Evolutionary conservation across 352 stramenopile genomes (phyloP), one percentile per base, ranked within the genome.

Genomic region (Pythium angustatum): DNA sequence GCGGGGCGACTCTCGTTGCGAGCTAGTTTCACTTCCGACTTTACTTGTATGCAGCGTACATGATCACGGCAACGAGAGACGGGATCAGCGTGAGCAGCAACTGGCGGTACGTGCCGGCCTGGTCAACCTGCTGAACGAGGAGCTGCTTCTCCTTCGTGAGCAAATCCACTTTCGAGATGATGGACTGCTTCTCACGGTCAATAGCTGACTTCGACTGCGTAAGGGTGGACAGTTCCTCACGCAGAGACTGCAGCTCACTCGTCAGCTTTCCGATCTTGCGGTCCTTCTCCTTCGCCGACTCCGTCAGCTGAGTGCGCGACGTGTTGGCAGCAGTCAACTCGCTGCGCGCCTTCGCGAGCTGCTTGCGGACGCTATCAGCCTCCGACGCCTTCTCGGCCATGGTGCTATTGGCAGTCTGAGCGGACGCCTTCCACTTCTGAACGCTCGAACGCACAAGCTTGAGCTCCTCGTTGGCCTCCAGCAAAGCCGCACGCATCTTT

Each of bases 351-450:
- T 81, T 81, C 44, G 73, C 75, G 7, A 90, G 69, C 70, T 90
- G 81, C 73, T 89, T 93, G 52, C 69, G 73, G 4, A 77, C 73
- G 55, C 73, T 88, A 33, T 93, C 84, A 24, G 78, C 78, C 36
- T 93, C 84, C 1, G 77, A 68, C 22, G 75, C 76, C 73, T 91
- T 93, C 57, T 88, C 84, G 17, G 76, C 83, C 61, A 88, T 71
- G 27, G 85, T 58, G 10, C 66, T 74, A 58, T 87, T 91, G 14
- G 84, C 82, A 11, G 66, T 71, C 61, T 90, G 77, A 1, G 81
- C 72, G 22, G 81, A 87, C 62, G 75, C 77, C 63, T 93, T 93
- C 81, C 82, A 91, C 68, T 93, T 93, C 30, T 83, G 57, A 9
- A 75, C 69, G 62, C 83, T 78, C 5, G 76, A 76, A n/a, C 74